A percentile compares a stretch with the other conserved stretches of the same genome.
phyloP scores from a whole-genome alignment of 2,329 filamentous ascomycete species.

The Juglanconis sp. region DNA sequence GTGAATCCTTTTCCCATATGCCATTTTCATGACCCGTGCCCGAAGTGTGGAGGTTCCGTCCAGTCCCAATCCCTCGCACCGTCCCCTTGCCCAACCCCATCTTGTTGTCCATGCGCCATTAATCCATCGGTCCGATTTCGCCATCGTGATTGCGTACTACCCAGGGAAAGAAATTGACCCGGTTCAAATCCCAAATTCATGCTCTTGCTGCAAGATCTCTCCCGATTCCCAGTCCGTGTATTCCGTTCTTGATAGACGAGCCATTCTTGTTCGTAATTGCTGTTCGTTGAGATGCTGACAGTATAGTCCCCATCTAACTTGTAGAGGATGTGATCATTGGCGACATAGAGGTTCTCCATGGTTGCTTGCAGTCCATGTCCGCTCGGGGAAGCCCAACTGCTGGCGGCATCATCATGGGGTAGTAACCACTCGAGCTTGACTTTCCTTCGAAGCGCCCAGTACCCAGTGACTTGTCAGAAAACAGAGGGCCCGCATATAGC shows the following conservation, averaged over 20 bases:
- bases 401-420: constrained; percentile 46
- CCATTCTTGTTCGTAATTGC: background rate
- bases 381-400: constrained; percentile 41
- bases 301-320: constrained; percentile 25
- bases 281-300: constrained; percentile 18
- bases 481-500: constrained; percentile 40
- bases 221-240: background rate
- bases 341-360: constrained; percentile 21
- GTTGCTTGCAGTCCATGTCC: constrained; percentile 4
- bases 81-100: constrained; percentile 11
- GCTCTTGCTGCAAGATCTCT: background rate
- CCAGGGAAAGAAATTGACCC: constrained; percentile 1
- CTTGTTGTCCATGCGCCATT: constrained; percentile 16
- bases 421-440: constrained; percentile 48
- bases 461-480: constrained; percentile 31
- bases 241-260: too few relatives aligned
- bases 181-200: background rate
- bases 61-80: background rate
- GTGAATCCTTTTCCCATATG: constrained; percentile 13
- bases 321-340: constrained; percentile 20
- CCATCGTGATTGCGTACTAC: constrained; percentile 1
- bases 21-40: constrained; percentile 5
- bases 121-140: constrained; percentile 10
- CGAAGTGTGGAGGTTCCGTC: background rate
- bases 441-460: constrained; percentile 55